Evolutionary conservation across 495 filamentous ascomycete genomes (phyloP), one percentile per base, ranked within the genome.

Genomic region (Penicillium roqueforti): DNA sequence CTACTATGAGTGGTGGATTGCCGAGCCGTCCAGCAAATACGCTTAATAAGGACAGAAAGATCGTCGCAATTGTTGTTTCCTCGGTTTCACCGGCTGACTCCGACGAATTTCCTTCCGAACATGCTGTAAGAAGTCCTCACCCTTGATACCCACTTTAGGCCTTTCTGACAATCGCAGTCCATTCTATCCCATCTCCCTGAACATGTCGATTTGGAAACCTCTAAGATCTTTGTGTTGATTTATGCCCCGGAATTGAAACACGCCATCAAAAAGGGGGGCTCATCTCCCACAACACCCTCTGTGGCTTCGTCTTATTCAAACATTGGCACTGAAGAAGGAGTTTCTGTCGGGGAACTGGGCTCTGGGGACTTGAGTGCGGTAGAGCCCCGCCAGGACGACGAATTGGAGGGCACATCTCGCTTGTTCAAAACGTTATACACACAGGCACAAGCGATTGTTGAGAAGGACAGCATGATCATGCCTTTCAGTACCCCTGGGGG

Each of bases 261-360:
- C 55, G 74, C 79, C 16, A 68, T 72, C 55, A 63, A 54, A 37
- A 66, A 70, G 45, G 64, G 67, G 8, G 69, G 65, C 59, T 63
- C 65, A 22, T 73, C 70, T 25, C 68, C 65, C 29, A 71, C 72
- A 43, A 77, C 77, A 28, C 77, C 81, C 34, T 93, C 89, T 13
- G 74, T 92, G 51, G 83, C 86, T 54, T 95, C 91, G 8, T 95
- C 91, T 0, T 95, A 90, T 67, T 92, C 89, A 6, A 91, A 91
- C 66, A 91, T 93, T 52, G 85, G 83, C 34, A 85, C 83, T 37
- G 85, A 91, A 56, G 86, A 90, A 66, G 83, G 82, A 3, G 79
- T 80, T 51, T 86, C 85, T 0, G 81, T 87, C n/a, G 80, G 73
- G 34, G 84, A 87, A 37, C 78, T 87, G 47, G 66, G 76, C 34